A percentile compares a stretch with the other conserved stretches of the same genome.
Conservation (phyloP, 495 filamentous ascomycete species). For the Talaromyces borbonicus region DNA sequence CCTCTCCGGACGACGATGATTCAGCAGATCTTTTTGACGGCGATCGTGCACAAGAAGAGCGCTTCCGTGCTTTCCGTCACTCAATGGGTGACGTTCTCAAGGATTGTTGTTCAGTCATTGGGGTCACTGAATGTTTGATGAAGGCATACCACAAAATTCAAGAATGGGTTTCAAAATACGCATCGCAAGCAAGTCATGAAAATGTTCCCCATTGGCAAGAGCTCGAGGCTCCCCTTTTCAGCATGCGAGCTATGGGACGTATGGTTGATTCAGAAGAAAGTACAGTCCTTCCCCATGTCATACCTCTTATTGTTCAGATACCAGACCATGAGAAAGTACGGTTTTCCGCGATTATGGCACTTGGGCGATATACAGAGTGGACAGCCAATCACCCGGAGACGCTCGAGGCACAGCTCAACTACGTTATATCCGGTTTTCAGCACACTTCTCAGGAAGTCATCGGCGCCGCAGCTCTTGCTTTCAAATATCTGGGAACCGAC, state of each 20-base stretch:
- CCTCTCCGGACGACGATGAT: conserved; percentile 58
- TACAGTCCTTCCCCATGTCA: conserved; percentile 76
- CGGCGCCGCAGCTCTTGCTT: conserved; percentile 81
- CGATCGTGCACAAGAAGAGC: conserved; percentile 91
- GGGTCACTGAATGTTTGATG: conserved; percentile 75
- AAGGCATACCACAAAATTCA: conserved; percentile 81
- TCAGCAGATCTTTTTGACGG: conserved; percentile 86
- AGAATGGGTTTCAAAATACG: conserved; percentile 76
- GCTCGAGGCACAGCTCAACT: conserved; percentile 82
- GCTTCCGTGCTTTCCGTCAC: conserved; percentile 93
- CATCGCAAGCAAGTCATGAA: conserved; percentile 56
- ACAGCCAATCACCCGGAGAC: conserved; percentile 89
- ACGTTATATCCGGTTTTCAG: conserved; percentile 84
- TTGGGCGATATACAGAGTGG: conserved; percentile 97
- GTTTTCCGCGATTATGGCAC: conserved; percentile 93
- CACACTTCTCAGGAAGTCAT: conserved; percentile 79
- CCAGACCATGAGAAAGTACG: conserved; percentile 92
- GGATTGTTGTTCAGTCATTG: conserved; percentile 93
- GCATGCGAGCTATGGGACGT: conserved; percentile 90
- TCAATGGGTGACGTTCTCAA: conserved; percentile 97
- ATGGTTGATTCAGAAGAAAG: conserved; percentile 89
- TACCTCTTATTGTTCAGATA: conserved; percentile 86
- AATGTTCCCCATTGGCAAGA: conserved; percentile 93
- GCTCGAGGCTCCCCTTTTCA: conserved; percentile 90
- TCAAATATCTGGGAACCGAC: conserved; percentile 94